phyloP scores from a whole-genome alignment of 75 land plant species.

The Adiantum capillusveneris region DNA sequence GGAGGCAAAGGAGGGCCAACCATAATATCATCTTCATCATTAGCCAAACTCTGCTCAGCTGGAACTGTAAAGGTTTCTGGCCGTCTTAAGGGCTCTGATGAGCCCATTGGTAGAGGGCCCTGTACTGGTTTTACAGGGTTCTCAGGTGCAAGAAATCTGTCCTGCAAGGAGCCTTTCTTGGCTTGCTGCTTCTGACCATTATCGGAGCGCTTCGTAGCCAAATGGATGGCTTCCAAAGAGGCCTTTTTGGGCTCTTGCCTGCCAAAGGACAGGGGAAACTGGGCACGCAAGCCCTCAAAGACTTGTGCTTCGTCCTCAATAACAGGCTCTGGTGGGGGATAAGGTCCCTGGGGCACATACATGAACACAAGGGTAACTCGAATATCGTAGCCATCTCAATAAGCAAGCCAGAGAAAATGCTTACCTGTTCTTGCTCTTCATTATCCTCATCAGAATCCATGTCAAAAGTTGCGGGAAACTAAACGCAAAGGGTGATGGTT shows the following conservation, averaged over 20 bases:
- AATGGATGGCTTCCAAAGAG: conserved; percentile 7
- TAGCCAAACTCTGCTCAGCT: not conserved
- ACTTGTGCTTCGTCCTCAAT: conserved; percentile 60
- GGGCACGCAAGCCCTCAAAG: conserved; percentile 62
- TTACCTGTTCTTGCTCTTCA: not conserved
- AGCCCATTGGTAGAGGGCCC: conserved; percentile 1
- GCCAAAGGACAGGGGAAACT: conserved; percentile 88
- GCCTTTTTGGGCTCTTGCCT: conserved; percentile 69
- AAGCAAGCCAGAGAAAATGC: too few species aligned
- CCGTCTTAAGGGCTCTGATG: not conserved
- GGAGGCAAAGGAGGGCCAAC: conserved; percentile 7
- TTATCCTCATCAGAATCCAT: not conserved
- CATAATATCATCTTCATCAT: not conserved
- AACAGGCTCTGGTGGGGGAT: conserved; percentile 4
- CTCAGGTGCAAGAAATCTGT: not conserved
- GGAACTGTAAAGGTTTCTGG: not conserved
- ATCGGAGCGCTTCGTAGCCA: conserved; percentile 3
- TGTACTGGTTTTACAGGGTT: not conserved
- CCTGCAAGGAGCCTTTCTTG: conserved; percentile 9
- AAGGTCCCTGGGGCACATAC: too few species aligned
- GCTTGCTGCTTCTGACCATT: conserved; percentile 10
- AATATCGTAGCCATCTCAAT: too few species aligned
- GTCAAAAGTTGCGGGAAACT: too few species aligned
- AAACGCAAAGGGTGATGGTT: too few species aligned
- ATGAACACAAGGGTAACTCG: too few species aligned